Conservation (phyloP, 2,329 filamentous ascomycete genomes). For the Aspergillus pseudoterreus region DNA sequence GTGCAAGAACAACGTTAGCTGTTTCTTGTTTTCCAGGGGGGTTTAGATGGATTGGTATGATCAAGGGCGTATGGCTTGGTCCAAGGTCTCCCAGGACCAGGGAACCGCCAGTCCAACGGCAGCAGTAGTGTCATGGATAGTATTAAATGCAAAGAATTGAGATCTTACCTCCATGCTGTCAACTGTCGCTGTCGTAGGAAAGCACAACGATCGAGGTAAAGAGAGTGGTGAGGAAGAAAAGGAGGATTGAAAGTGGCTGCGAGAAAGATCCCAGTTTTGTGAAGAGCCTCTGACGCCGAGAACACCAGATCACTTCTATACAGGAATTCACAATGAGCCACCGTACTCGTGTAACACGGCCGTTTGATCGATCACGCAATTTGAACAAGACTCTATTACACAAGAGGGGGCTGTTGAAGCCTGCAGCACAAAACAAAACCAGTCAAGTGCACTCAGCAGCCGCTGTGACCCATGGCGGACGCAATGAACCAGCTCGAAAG, state of each 20-base stretch:
- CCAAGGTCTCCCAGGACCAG: neutral
- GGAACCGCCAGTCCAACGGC: neutral
- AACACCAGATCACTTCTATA: neutral
- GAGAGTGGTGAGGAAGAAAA: neutral
- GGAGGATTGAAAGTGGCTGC: neutral
- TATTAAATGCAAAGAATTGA: neutral
- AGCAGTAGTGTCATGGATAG: neutral
- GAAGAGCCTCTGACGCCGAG: conserved; percentile 2
- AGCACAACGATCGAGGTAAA: neutral
- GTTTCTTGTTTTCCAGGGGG: neutral
- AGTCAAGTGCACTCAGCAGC: conserved; percentile 4
- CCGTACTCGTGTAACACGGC: conserved; percentile 2
- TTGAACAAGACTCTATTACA: conserved; percentile 6
- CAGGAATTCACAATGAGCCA: neutral
- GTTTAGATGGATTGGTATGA: neutral
- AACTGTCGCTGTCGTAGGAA: neutral
- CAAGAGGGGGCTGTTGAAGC: conserved; percentile 2
- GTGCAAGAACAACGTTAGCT: conserved; percentile 27
- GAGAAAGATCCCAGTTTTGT: neutral
- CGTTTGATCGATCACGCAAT: neutral
- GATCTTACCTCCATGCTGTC: neutral
- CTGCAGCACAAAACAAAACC: conserved; percentile 7
- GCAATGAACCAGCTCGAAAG: neutral
- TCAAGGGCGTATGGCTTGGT: neutral
- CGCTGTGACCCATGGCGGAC: conserved; percentile 3